Percentiles rank a stretch among this genome's conserved stretches.
phyloP scores from a whole-genome alignment of 2,329 filamentous ascomycete species.

The Fusarium sp. region DNA sequence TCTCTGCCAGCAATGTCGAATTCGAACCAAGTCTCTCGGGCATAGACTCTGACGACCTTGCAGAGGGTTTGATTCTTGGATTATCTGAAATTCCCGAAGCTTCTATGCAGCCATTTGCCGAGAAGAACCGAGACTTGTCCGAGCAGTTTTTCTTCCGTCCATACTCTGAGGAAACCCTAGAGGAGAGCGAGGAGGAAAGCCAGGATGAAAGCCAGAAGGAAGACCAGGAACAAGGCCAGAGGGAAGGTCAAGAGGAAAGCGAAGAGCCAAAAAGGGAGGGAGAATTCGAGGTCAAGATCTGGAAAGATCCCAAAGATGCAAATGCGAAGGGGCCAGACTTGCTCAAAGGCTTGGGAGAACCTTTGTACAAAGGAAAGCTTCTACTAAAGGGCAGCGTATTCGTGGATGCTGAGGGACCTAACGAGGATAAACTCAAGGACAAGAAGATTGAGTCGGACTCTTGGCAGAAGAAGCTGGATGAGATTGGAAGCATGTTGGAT shows the following conservation, averaged over 20 bases:
- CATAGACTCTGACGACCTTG: constrained; percentile 30
- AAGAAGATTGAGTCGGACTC: constrained; percentile 29
- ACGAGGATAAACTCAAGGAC: constrained; percentile 35
- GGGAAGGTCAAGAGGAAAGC: too few species aligned
- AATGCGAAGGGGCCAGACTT: constrained; percentile 15
- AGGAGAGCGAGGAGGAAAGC: too few species aligned
- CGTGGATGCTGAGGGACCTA: constrained; percentile 43
- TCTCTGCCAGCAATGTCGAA: constrained; percentile 48
- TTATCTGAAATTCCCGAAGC: constrained; percentile 54
- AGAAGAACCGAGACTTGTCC: constrained; percentile 16
- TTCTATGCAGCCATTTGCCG: constrained; percentile 57
- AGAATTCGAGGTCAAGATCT: constrained; percentile 24
- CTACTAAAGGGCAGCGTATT: constrained; percentile 35
- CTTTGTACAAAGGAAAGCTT: constrained; percentile 25
- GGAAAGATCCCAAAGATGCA: constrained; percentile 26
- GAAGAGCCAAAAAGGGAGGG: too few species aligned
- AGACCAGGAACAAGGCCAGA: too few species aligned
- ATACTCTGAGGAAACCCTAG: too few species aligned
- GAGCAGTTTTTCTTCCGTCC: constrained; percentile 37
- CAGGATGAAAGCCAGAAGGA: too few species aligned
- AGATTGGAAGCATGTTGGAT: constrained; percentile 42
- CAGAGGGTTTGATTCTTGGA: constrained; percentile 48
- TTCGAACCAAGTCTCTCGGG: constrained; percentile 26
- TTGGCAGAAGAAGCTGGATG: constrained; percentile 45
- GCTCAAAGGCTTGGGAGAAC: constrained; percentile 1